Conservation (phyloP, 306 rosid genomes). For the Corylus avellana region DNA sequence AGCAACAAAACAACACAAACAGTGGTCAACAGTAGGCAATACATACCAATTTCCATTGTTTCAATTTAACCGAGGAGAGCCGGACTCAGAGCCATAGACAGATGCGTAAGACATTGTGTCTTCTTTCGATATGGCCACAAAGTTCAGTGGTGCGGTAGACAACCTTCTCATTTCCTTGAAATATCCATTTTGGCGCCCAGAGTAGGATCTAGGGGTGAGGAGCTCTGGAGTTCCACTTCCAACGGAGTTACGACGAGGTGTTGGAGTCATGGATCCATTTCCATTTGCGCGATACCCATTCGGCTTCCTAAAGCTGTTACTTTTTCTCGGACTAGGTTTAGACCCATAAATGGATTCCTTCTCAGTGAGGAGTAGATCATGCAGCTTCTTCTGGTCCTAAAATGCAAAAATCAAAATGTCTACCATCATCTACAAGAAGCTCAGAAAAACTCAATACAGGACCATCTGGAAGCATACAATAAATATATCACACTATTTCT, state of each 20-base stretch:
- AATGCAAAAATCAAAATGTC: constrained; percentile 17
- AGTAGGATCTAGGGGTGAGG: constrained; percentile 83
- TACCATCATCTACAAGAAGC: neutral
- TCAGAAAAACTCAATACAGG: constrained; percentile 3
- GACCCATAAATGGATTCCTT: constrained; percentile 92
- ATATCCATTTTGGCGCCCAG: constrained; percentile 91
- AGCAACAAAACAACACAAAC: neutral
- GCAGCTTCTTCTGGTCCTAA: constrained; percentile 96
- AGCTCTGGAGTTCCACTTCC: constrained; percentile 71
- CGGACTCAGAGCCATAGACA: constrained; percentile 82
- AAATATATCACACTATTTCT: neutral
- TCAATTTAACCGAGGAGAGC: constrained; percentile 67
- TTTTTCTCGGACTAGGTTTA: constrained; percentile 88
- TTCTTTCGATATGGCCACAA: constrained; percentile 80
- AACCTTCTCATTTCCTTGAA: constrained; percentile 82
- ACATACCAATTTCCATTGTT: constrained; percentile 37
- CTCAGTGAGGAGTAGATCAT: constrained; percentile 84
- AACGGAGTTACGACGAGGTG: constrained; percentile 85
- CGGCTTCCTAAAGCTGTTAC: constrained; percentile 78
- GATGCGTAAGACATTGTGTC: constrained; percentile 92
- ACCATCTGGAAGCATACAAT: neutral
- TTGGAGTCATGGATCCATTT: constrained; percentile 85
- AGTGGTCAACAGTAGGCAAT: constrained; percentile 9
- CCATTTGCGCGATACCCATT: constrained; percentile 75
- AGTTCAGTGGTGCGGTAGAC: constrained; percentile 85